These are phyloP conservation scores for Polytrichum commune DNA, from an alignment of 225 moss, liverwort and hornwort genomes.

Conservation along the genomic window DNA sequence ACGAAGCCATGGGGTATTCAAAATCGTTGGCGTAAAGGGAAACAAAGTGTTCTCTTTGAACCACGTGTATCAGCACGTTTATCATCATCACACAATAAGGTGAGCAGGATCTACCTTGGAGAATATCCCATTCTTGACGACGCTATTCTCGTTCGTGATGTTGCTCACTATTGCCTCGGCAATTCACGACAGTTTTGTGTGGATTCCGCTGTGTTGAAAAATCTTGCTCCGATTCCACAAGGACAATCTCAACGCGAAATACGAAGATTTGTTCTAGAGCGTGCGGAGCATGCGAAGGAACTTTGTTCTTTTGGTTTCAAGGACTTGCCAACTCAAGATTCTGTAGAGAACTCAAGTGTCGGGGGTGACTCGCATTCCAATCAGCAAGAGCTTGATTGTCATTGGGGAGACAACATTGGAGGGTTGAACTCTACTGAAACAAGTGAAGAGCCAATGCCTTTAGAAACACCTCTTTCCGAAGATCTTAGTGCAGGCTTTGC, in stretches of 20 bases:
- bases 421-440: too few species aligned
- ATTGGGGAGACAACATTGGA: too few species aligned
- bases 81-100: not conserved
- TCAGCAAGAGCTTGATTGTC: too few species aligned
- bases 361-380: too few species aligned
- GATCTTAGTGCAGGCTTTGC: too few species aligned
- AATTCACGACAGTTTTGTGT: not conserved
- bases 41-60: not conserved
- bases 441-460: too few species aligned
- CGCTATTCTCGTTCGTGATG: not conserved
- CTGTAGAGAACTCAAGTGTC: too few species aligned
- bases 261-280: not conserved
- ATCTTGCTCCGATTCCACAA: not conserved
- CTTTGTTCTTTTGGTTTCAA: not conserved
- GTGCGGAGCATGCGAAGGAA: not conserved
- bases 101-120: not conserved
- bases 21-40: not conserved
- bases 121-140: not conserved
- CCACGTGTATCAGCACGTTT: not conserved
- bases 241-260: not conserved
- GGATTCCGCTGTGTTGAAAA: not conserved
- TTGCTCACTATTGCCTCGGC: not conserved
- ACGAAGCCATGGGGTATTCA: not conserved
- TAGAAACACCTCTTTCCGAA: too few species aligned
- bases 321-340: too few species aligned